phyloP scores from a whole-genome alignment of 805 yeast genomes.

The Phaffomyces thermotolerans region DNA sequence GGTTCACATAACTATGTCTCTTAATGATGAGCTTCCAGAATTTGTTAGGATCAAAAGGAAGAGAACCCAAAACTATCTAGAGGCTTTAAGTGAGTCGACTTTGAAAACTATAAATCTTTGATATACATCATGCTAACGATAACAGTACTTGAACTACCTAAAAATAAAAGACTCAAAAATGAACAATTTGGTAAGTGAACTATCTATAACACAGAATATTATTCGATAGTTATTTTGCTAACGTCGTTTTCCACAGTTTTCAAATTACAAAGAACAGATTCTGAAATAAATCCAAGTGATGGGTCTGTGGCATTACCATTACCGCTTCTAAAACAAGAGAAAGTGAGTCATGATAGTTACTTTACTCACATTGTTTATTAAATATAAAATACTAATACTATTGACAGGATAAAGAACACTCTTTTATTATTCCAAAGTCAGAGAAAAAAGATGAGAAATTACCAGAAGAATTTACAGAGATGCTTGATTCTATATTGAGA shows the following conservation, averaged over 20 bases:
- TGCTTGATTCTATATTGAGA: conserved; percentile 57
- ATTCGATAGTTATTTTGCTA: not conserved
- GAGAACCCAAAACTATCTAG: conserved; percentile 81
- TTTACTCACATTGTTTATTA: not conserved
- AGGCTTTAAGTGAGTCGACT: conserved; percentile 50
- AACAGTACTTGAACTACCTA: conserved; percentile 27
- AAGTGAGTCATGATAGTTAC: not conserved
- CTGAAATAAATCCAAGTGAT: conserved; percentile 18
- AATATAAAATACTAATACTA: not conserved
- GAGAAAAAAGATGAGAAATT: conserved; percentile 25
- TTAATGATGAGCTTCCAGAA: conserved; percentile 35
- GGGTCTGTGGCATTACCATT: conserved; percentile 6
- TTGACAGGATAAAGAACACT: conserved; percentile 18
- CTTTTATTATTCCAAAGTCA: conserved; percentile 18
- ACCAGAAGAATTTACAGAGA: conserved; percentile 63
- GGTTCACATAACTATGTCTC: not conserved
- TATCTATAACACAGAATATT: too few relatives aligned
- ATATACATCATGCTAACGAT: not conserved
- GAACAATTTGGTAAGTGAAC: conserved; percentile 22
- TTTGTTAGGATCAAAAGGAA: conserved; percentile 80
- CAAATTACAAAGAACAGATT: conserved; percentile 43
- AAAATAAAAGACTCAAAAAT: conserved; percentile 33
- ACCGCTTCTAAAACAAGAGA: conserved; percentile 20
- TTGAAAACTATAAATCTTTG: not conserved
- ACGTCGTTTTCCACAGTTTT: conserved; percentile 26